Base-by-base conservation (phyloP, 495 filamentous ascomycete species). In the Bacidia gigantensis region DNA sequence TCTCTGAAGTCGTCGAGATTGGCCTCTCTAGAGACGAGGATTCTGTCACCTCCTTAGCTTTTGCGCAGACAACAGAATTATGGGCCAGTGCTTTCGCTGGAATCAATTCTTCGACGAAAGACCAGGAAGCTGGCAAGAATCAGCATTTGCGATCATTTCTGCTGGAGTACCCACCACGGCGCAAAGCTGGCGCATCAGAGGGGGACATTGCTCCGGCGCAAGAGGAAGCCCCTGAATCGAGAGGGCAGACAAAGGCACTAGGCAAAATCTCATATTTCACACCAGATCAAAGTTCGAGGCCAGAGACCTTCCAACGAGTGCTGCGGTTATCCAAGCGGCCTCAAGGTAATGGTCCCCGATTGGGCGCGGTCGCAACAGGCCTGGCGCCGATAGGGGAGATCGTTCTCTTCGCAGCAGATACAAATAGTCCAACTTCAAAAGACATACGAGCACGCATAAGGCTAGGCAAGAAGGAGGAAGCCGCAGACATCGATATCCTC, bases 1-100 rank as follows among this genome's bases (percentile, higher is more conserved):
- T 94, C 42, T 71, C 74, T 39, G 71, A 82, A 57, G 64, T 73
- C n/a, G 74, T 81, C 55, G 85, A 92, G 58, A 69, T 94, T 60
- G 83, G 87, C 26, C 77, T 96, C 51, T 87, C 83, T 58, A 75
- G 78, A 60, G 80, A 95, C 60, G 92, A 96, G 68, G 92, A 98
- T 71, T 93, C 84, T 41, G 87, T 94, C 57, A 89, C 83, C 52
- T 85, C 83, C 38, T 72, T 97, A 43, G 87, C 79, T 22, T 75
- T 79, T 52, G 77, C 83, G 32, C 67, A 77, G 46, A 65, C 68
- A 26, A 72, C 69, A 46, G 75, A 75, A 43, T 69, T 69, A 46
- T 72, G 73, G n/a, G 69, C 81, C 23, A 67, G 79, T 51, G 71
- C 83, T n/a, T 78, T 84, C 49, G 82, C 86, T 9, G 90, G 92